Conservation (phyloP, 2,329 filamentous ascomycete genomes). For the Sporothrix brunneoviolacea region DNA sequence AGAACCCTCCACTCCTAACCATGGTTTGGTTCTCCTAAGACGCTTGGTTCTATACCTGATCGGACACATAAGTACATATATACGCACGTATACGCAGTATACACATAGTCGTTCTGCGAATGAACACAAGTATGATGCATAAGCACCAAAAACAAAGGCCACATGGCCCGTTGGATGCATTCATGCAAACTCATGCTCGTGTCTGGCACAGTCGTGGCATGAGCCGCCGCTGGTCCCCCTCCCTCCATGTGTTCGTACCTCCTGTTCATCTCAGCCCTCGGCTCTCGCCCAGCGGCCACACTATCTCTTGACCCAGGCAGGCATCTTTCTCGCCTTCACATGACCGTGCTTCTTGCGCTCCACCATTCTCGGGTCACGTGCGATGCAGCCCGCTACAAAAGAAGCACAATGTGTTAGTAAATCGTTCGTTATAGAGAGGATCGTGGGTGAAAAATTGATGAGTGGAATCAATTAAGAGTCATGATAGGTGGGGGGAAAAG, state of each 20-base stretch:
- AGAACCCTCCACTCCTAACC: not conserved
- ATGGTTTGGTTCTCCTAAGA: not conserved
- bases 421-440: not conserved
- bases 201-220: no score
- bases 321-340: conserved; percentile 96
- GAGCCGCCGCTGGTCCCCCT: no score
- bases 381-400: conserved; percentile 76
- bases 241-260: not conserved
- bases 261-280: not conserved
- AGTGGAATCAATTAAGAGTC: not conserved
- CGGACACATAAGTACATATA: conserved; percentile 14
- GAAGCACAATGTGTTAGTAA: conserved; percentile 16
- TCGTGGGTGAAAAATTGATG: not conserved
- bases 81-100: not conserved
- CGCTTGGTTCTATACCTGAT: conserved; percentile 9
- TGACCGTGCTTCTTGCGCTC: conserved; percentile 98
- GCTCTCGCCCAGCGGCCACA: not conserved
- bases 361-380: conserved; percentile 82
- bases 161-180: not conserved
- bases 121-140: not conserved
- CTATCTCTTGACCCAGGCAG: conserved; percentile 88
- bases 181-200: not conserved
- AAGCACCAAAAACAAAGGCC: not conserved
- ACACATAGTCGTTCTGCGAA: not conserved
- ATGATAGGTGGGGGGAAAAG: not conserved